Base-by-base conservation (phyloP, 805 yeast genomes). In the Wickerhamiella kurtzmanii region DNA sequence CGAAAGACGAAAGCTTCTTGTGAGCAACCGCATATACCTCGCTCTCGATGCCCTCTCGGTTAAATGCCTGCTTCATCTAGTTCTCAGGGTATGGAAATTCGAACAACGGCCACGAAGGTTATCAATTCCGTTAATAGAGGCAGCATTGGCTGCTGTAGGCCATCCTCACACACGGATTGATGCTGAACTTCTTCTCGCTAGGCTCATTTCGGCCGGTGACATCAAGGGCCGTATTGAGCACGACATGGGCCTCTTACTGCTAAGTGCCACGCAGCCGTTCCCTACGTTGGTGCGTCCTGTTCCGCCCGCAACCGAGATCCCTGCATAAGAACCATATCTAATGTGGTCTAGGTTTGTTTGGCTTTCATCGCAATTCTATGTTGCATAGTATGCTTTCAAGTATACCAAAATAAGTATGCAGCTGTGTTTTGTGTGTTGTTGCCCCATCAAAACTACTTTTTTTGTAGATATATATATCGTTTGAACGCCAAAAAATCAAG, bases 201-300 rank as follows among this genome's bases (percentile, higher is more conserved):
- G 41, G 19, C 18, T 38, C n/a, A 18, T 38, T 9, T 19, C 41
- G 15, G 25, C n/a, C 8, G 41, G 41, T 8, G 25, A 21, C 5
- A 19, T 38, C 20, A 38, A 38, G 19, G 41, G 60, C 9, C 54
- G 52, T 35, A 52, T 57, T 15, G 51, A 49, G 36, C 53, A 53
- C 18, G 52, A 44, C 15, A 25, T 45, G 35, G 44, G 45, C 16
- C 49, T 51, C n/a, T 21, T 56, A 4, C 51, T 55, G 42, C 43
- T 56, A 11, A 54, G 56, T 42, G 46, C 46, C 18, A 41, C 44
- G 21, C 44, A 47, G 28, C 57, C 60, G 22, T 56, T 56, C 45
- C 60, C 59, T 1, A 40, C 22, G 2, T 39, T 56, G 1, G 37
- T 48, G 40, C 32, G 20, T 17, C 20, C 40, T 11, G 25, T 22